These are phyloP conservation scores for Xanthoconium purpureum DNA, from an alignment of 768 basidiomycete genomes.

Conservation along the genomic window DNA sequence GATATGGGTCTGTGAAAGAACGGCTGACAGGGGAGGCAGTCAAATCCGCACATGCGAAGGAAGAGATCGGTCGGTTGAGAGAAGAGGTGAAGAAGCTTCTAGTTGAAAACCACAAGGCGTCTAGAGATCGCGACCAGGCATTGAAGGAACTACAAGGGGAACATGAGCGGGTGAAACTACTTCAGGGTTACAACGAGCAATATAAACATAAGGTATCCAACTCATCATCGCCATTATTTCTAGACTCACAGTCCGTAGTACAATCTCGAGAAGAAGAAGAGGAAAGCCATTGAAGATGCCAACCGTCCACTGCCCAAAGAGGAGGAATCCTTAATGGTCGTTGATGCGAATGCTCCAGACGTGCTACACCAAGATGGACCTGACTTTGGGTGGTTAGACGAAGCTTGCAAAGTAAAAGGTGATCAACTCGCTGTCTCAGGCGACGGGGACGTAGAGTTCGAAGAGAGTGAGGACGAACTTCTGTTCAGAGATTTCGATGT, in stretches of 20 bases:
- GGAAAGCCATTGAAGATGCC: slow-evolving; percentile 21
- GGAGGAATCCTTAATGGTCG: slow-evolving; percentile 30
- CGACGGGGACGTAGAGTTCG: slow-evolving; percentile 11
- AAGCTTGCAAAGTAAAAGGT: slow-evolving; percentile 28
- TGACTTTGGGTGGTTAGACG: slow-evolving; percentile 27
- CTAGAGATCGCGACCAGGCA: slow-evolving; percentile 15
- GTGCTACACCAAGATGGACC: slow-evolving; percentile 6
- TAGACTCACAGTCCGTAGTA: slow-evolving; percentile 12
- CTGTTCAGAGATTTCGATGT: background rate
- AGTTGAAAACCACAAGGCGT: slow-evolving; percentile 23
- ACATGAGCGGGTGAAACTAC: slow-evolving; percentile 22
- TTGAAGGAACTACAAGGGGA: slow-evolving; percentile 12
- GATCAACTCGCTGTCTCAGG: slow-evolving; percentile 19
- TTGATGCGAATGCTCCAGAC: slow-evolving; percentile 28
- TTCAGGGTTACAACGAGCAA: slow-evolving; percentile 19
- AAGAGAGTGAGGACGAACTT: slow-evolving; percentile 22
- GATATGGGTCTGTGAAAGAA: slow-evolving; percentile 2
- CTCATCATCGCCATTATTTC: background rate
- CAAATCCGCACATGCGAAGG: slow-evolving; percentile 1
- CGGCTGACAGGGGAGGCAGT: slow-evolving; percentile 7
- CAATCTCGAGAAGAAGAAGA: slow-evolving; percentile 26
- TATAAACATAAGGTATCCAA: slow-evolving; percentile 24
- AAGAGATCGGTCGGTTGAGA: slow-evolving; percentile 11
- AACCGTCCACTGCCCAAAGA: slow-evolving; percentile 13
- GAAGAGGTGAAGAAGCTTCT: slow-evolving; percentile 24